Percentiles rank a stretch among this genome's conserved stretches.
Evolutionary conservation across 495 filamentous ascomycete genomes (phyloP).

Genomic region (Tuber borchii): DNA sequence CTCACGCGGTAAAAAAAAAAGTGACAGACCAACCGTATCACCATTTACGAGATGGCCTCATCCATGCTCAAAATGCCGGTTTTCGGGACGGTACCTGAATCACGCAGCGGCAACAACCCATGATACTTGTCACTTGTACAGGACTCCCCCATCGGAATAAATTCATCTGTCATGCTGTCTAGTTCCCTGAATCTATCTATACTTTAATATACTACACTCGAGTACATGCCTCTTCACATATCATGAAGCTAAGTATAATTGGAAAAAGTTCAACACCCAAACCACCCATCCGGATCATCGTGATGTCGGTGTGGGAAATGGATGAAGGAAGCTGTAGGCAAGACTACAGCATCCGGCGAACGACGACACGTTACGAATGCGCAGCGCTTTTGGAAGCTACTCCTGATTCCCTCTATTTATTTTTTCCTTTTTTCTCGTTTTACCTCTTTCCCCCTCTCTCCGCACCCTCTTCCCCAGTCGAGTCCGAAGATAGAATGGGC

Average conservation of each 20-base stretch:
- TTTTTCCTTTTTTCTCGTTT: not conserved
- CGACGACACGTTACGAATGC: not conserved
- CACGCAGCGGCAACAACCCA: not conserved
- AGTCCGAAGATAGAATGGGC: not conserved
- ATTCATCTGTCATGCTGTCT: not conserved
- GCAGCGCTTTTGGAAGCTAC: not conserved
- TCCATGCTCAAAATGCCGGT: not conserved
- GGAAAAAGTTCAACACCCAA: not conserved
- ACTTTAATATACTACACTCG: not conserved
- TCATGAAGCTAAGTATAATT: not conserved
- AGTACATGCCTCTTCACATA: not conserved
- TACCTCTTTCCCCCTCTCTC: not conserved
- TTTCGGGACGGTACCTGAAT: slow-evolving; percentile 1
- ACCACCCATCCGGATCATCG: not conserved
- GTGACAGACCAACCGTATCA: not conserved
- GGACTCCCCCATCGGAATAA: not conserved
- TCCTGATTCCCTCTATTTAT: not conserved
- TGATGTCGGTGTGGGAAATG: not conserved
- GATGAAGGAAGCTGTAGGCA: not conserved
- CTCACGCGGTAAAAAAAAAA: not conserved
- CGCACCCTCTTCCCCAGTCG: not conserved
- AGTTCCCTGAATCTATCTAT: not conserved
- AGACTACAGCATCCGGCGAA: not conserved
- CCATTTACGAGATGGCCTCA: not conserved
- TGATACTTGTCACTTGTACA: not conserved